Evolutionary conservation across 1,139 yeast species (phyloP), one percentile per base, ranked within the genome.

Genomic region (Geotrichum bryndzae): DNA sequence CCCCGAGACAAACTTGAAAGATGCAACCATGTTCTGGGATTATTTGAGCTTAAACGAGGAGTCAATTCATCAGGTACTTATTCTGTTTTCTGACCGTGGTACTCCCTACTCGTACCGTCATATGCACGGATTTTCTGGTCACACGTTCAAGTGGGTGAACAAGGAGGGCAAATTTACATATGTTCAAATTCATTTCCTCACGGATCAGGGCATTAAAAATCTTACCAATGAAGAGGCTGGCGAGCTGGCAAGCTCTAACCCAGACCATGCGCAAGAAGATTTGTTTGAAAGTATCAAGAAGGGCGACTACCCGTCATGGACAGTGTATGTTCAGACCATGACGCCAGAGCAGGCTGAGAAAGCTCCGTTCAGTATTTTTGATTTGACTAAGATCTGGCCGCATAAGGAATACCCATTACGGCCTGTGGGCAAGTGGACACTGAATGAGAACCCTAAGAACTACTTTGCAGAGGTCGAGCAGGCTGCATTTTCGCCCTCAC

Each of bases 401-500:
- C 90, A 87, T 75, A 77, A 76, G 71, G 87, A 87, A 65, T 87
- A 82, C 80, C 94, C 94, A 71, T 74, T 87, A 76, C 82, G 91
- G 77, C 82, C 82, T 71, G 85, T 87, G 74, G 94, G 92, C 73
- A 82, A 83, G 76, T 80, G 87, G 67, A 80, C 82, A 45, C 79
- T 87, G 71, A 85, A 87, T 77, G 84, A 83, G 75, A 87, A 87
- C 78, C 89, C 91, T 66, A 78, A 83, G 74, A 87, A 87, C 77
- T 87, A 86, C 78, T 87, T 86, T 77, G 90, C 90, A 68, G 92
- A 87, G 74, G 85, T 86, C 69, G 94, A 87, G 77, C 92, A 87
- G 76, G 87, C 87, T 66, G 92, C 92, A 15, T 87, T 88, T 77
- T 81, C 91, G 56, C 96, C 96, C 65, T 82, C 91, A 52, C 90